phyloP scores from a whole-genome alignment of 176 grass and related monocot species.

The Alloteropsis semialata region DNA sequence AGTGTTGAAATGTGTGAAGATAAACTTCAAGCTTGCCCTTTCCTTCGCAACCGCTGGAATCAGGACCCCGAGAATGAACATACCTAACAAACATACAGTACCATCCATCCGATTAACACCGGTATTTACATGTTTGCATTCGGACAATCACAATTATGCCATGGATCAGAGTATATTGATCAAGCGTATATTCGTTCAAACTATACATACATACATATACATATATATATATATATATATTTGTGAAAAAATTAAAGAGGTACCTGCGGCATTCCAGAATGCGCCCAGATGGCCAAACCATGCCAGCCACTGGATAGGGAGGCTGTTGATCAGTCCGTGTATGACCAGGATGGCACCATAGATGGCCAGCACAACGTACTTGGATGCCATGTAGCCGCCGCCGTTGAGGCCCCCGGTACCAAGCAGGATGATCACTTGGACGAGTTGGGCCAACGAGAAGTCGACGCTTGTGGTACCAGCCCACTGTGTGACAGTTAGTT shows the following conservation, averaged over 20 bases:
- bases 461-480: conserved; percentile 52
- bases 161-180: too few species aligned
- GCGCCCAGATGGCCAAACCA: conserved; percentile 59
- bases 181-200: too few species aligned
- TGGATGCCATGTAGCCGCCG: conserved; percentile 69
- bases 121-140: too few species aligned
- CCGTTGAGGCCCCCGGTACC: conserved; percentile 58
- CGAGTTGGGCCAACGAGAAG: conserved; percentile 70
- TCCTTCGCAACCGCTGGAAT: conserved; percentile 49
- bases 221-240: too few species aligned
- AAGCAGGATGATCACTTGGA: conserved; percentile 77
- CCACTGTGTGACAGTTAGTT: conserved; percentile 53
- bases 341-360: conserved; percentile 43
- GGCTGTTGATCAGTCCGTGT: conserved; percentile 72
- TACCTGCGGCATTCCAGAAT: conserved; percentile 50
- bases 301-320: conserved; percentile 52
- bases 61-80: conserved; percentile 49
- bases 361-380: conserved; percentile 58
- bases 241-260: neutral
- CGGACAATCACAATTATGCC: too few species aligned
- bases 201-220: too few species aligned
- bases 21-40: conserved; percentile 35
- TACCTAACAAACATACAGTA: too few species aligned
- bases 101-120: too few species aligned
- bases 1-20: conserved; percentile 67